Evolutionary conservation across 768 basidiomycete species (phyloP).

Genomic region (Phanerochaete carnosa): DNA sequence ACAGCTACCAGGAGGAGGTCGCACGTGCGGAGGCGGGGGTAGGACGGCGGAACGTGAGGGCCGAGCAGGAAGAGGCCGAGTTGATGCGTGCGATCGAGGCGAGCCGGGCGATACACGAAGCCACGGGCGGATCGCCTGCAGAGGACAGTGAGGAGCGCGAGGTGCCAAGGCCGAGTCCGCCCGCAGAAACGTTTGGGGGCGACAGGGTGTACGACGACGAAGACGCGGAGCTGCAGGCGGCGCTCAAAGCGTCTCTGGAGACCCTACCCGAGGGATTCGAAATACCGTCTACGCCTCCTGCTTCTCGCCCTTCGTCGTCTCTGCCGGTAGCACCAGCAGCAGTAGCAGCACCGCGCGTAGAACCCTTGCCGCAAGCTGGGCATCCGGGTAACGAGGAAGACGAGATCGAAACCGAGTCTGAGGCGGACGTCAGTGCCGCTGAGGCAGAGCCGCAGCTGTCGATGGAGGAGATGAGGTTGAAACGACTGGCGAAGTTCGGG

Average conservation of each 20-base stretch:
- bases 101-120: conserved; percentile 45
- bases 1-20: conserved; percentile 43
- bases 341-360: no score
- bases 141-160: conserved; percentile 21
- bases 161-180: conserved; percentile 16
- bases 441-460: conserved; percentile 33
- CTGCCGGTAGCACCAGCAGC: conserved; percentile 1
- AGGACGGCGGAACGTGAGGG: conserved; percentile 1
- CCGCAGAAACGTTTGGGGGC: conserved; percentile 12
- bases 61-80: conserved; percentile 53
- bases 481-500: conserved; percentile 64
- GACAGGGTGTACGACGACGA: conserved; percentile 78
- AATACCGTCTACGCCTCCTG: conserved; percentile 26
- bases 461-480: conserved; percentile 65
- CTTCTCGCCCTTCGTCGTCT: conserved; percentile 4
- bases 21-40: conserved; percentile 16
- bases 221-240: conserved; percentile 84
- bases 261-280: conserved; percentile 51
- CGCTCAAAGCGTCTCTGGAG: conserved; percentile 79
- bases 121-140: conserved; percentile 19
- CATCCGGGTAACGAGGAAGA: conserved; percentile 28
- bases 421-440: conserved; percentile 22
- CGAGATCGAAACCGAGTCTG: conserved; percentile 24
- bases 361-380: background rate
- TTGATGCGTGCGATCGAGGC: conserved; percentile 58